Conservation (phyloP, 768 basidiomycete species). For the Lactarius psammicola region DNA sequence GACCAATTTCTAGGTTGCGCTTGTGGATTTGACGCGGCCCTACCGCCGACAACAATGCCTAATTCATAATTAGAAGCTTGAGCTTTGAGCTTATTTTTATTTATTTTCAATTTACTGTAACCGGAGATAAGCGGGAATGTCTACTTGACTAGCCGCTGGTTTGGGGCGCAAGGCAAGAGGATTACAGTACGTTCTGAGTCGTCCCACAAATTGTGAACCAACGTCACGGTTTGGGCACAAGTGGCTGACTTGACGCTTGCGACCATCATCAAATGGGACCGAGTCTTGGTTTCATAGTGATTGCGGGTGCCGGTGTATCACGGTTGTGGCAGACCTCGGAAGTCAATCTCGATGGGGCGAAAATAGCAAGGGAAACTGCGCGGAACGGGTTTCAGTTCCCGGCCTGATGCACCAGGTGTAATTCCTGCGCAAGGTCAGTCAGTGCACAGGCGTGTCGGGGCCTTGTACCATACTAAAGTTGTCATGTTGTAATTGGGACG, state of each 20-base stretch:
- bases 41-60: background rate
- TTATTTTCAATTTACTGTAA: background rate
- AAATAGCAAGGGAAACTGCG: no score
- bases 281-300: background rate
- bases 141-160: background rate
- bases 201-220: background rate
- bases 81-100: background rate
- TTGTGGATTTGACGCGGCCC: background rate
- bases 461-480: background rate
- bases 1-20: background rate
- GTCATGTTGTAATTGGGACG: no score
- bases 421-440: background rate
- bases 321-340: background rate
- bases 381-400: background rate
- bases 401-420: background rate
- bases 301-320: background rate
- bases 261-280: background rate
- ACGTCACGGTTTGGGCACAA: background rate
- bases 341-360: background rate
- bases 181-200: background rate
- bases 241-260: background rate
- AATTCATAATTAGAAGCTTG: no score
- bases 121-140: background rate
- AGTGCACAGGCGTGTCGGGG: background rate
- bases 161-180: background rate